Percentiles rank a stretch among this genome's conserved stretches.
These are phyloP conservation scores for Cylindrodendrum hubeiense DNA, from an alignment of 2,329 filamentous ascomycete genomes.

Conservation along the genomic window DNA sequence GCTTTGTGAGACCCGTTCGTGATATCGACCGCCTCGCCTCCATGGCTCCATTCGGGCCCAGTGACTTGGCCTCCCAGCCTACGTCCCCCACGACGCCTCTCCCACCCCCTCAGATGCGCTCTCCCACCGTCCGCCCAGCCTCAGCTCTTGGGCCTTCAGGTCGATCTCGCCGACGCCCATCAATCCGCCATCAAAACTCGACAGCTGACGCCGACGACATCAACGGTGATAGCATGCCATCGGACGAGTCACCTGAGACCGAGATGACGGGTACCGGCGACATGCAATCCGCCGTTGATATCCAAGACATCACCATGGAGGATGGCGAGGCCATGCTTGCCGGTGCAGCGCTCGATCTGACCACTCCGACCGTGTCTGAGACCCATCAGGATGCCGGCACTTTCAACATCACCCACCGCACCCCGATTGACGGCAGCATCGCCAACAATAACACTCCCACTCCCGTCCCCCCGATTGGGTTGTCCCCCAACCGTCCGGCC, in stretches of 20 bases:
- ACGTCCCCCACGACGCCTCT: slow-evolving; percentile 90
- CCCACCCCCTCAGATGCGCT: slow-evolving; percentile 71
- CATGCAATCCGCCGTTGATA: slow-evolving; percentile 84
- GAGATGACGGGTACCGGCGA: slow-evolving; percentile 85
- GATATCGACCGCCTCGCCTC: slow-evolving; percentile 87
- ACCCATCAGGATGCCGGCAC: slow-evolving; percentile 85
- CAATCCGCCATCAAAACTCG: slow-evolving; percentile 90
- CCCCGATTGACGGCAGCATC: slow-evolving; percentile 86
- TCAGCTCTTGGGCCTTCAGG: slow-evolving; percentile 65
- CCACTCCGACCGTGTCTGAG: slow-evolving; percentile 84
- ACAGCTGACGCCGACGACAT: slow-evolving; percentile 91
- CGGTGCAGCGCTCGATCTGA: slow-evolving; percentile 78
- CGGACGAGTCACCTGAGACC: slow-evolving; percentile 81
- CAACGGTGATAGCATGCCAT: slow-evolving; percentile 84
- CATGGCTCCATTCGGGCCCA: slow-evolving; percentile 78
- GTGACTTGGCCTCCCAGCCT: slow-evolving; percentile 85
- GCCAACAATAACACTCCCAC: slow-evolving; percentile 78
- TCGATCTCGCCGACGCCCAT: slow-evolving; percentile 78
- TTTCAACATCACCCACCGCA: slow-evolving; percentile 93
- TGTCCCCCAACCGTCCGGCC: slow-evolving; percentile 80
- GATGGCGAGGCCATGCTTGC: slow-evolving; percentile 85
- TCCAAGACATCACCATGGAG: slow-evolving; percentile 85
- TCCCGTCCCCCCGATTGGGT: slow-evolving; percentile 74
- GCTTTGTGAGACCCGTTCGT: slow-evolving; percentile 83
- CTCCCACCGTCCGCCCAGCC: slow-evolving; percentile 66